Base-by-base conservation (phyloP, 2,329 filamentous ascomycete species). In the Microdochium bolleyi region DNA sequence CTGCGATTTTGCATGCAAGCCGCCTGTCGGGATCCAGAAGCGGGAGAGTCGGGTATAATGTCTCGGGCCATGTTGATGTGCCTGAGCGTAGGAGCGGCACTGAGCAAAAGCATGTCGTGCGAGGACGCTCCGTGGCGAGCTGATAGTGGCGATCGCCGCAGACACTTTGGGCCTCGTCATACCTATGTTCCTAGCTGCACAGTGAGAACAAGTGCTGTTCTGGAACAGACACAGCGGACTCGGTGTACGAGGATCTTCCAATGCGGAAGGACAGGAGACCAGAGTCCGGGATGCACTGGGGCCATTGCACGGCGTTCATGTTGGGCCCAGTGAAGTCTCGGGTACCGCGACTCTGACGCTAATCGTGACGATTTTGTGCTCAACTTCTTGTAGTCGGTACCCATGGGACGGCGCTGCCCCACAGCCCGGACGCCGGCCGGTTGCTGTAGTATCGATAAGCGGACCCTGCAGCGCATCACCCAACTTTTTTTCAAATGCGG, bases 1-100 rank as follows among this genome's bases (percentile, higher is more conserved):
- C 73, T 73, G 41, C 75, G 73, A 54, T 83, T 75, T 52, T 88
- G 82, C 8, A 19, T 46, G 41, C 8, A 46, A 19, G 7, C 87
- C 84, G 46, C 85, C 84, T 1, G 85, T 88, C 2, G 91, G 89
- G 25, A 85, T 77, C 89, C 92, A 96, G 68, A 91, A 80, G 48
- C 76, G 84, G 3, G 89, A 92, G 10, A 92, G 68, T 57, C 85
- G 76, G 61, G 72, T 32, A 21, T n/a, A 38, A 22, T 46, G 13
- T 22, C 8, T 7, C 5, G 41, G 7, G 19, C 9, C 9, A 7
- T 21, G 19, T 16, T 11, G 19, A 22, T 46, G 19, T 22, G 19
- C 5, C 8, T 46, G 41, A 3, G 41, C 19, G 41, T 19, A 46
- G 19, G 10, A 21, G 41, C 41, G 41, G 5, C 5, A 19, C 16